Conservation (phyloP, 495 filamentous ascomycete genomes). For the Talaromyces borbonicus region DNA sequence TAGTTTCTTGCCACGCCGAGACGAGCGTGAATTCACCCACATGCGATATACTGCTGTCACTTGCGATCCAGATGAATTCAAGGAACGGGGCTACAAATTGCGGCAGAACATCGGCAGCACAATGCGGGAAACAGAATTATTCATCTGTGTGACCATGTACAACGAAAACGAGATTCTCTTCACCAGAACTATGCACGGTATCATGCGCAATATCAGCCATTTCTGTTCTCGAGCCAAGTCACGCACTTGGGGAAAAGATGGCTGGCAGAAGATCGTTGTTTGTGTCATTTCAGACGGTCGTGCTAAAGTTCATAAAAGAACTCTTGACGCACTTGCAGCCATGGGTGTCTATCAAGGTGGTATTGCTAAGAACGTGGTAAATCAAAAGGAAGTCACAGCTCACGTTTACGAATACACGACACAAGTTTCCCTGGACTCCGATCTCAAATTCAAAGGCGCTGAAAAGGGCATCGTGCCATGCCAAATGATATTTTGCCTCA, state of each 20-base stretch:
- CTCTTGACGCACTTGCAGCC: slow-evolving; percentile 88
- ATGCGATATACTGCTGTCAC: slow-evolving; percentile 99
- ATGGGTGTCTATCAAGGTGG: slow-evolving; percentile 99
- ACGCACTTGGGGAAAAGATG: slow-evolving; percentile 91
- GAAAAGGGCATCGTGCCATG: slow-evolving; percentile 99
- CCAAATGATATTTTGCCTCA: slow-evolving; percentile 97
- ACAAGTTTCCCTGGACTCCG: slow-evolving; percentile 89
- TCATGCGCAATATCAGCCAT: slow-evolving; percentile 96
- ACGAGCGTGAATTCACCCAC: slow-evolving; percentile 95
- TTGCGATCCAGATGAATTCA: slow-evolving; percentile 94
- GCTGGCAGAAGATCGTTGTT: slow-evolving; percentile 99
- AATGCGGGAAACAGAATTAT: slow-evolving; percentile 87
- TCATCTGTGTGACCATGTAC: slow-evolving; percentile 98
- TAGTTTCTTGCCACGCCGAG: slow-evolving; percentile 82
- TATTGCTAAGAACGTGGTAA: slow-evolving; percentile 97
- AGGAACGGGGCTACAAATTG: slow-evolving; percentile 77
- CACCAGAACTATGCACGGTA: slow-evolving; percentile 95
- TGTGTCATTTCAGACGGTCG: slow-evolving; percentile 93
- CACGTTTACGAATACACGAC: slow-evolving; percentile 99
- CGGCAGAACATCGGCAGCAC: slow-evolving; percentile 89
- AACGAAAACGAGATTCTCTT: slow-evolving; percentile 97
- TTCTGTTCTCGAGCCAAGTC: slow-evolving; percentile 90
- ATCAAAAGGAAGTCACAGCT: slow-evolving; percentile 70
- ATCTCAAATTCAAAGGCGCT: slow-evolving; percentile 96
- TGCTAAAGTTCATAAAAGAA: slow-evolving; percentile 87